These are phyloP conservation scores for Coniferiporia sulphurascens DNA, from an alignment of 1,284 basidiomycete species.

Conservation along the genomic window DNA sequence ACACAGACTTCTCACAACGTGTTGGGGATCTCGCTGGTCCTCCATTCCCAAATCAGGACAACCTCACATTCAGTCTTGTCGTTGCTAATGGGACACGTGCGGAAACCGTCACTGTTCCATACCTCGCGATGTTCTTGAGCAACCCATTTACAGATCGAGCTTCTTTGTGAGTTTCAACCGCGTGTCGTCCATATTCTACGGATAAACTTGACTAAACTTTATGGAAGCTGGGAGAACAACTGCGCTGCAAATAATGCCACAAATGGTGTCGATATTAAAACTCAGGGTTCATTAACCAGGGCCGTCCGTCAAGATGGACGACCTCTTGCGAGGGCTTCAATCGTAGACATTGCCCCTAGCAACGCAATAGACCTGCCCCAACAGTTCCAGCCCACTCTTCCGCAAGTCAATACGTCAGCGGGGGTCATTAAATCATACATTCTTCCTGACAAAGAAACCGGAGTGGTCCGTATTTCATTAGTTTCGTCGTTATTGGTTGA, in stretches of 20 bases:
- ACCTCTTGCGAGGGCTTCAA: slow-evolving; percentile 34
- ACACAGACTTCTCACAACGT: slow-evolving; percentile 47
- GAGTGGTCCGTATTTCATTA: slow-evolving; percentile 40
- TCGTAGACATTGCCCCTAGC: slow-evolving; percentile 39
- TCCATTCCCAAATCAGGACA: slow-evolving; percentile 40
- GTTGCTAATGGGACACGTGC: slow-evolving; percentile 39
- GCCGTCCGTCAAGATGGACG: slow-evolving; percentile 22
- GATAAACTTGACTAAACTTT: neutral
- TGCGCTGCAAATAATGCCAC: slow-evolving; percentile 50
- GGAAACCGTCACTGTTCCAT: slow-evolving; percentile 51
- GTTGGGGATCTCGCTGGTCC: slow-evolving; percentile 57
- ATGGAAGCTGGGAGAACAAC: slow-evolving; percentile 51
- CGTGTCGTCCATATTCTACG: neutral
- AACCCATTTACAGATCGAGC: slow-evolving; percentile 43
- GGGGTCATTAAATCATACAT: slow-evolving; percentile 59
- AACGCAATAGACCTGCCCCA: slow-evolving; percentile 44
- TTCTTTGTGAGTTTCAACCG: slow-evolving; percentile 42
- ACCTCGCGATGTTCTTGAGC: slow-evolving; percentile 45
- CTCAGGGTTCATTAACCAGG: slow-evolving; percentile 15
- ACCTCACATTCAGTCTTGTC: slow-evolving; percentile 44
- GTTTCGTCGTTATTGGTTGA: neutral
- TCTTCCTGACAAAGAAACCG: slow-evolving; percentile 53
- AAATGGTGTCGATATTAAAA: slow-evolving; percentile 50
- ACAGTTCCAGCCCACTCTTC: slow-evolving; percentile 44
- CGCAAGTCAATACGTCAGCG: slow-evolving; percentile 40